phyloP scores from a whole-genome alignment of 163 green algal species.

The Chlorella variabilis region DNA sequence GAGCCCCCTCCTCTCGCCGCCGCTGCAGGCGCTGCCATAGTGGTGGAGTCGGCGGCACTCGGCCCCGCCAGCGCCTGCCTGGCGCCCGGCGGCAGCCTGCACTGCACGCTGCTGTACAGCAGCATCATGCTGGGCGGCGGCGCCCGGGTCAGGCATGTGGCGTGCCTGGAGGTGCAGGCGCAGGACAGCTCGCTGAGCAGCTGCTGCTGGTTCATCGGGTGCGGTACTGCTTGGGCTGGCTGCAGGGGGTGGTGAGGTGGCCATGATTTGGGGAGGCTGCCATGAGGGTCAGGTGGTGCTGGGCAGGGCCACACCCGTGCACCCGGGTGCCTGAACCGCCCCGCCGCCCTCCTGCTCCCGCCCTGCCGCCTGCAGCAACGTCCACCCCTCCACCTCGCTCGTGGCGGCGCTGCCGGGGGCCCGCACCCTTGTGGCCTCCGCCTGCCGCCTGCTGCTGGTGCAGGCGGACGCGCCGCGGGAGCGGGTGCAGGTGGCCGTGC shows the following conservation, averaged over 20 bases:
- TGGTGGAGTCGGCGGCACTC: slow-evolving; percentile 1
- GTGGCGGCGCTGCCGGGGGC: neutral
- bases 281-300: neutral
- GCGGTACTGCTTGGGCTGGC: neutral
- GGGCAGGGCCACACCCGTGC: neutral
- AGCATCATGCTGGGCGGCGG: slow-evolving; percentile 1
- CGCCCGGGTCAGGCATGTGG: neutral
- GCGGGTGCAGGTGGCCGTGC: neutral
- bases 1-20: no score
- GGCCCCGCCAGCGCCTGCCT: slow-evolving; percentile 7
- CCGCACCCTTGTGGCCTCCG: neutral
- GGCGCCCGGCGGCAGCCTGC: neutral
- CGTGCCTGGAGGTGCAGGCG: slow-evolving; percentile 24
- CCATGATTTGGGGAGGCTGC: no score
- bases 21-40: slow-evolving; percentile 8
- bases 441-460: slow-evolving; percentile 16
- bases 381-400: slow-evolving; percentile 15
- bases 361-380: slow-evolving; percentile 2
- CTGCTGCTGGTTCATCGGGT: slow-evolving; percentile 38
- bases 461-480: neutral
- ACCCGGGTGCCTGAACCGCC: neutral
- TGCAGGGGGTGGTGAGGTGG: neutral
- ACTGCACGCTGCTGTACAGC: slow-evolving; percentile 4
- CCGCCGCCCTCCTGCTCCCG: neutral
- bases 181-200: neutral